Evolutionary conservation across 2,329 filamentous ascomycete species (phyloP), one percentile per base, ranked within the genome.

Genomic region (Talaromyces sp.): DNA sequence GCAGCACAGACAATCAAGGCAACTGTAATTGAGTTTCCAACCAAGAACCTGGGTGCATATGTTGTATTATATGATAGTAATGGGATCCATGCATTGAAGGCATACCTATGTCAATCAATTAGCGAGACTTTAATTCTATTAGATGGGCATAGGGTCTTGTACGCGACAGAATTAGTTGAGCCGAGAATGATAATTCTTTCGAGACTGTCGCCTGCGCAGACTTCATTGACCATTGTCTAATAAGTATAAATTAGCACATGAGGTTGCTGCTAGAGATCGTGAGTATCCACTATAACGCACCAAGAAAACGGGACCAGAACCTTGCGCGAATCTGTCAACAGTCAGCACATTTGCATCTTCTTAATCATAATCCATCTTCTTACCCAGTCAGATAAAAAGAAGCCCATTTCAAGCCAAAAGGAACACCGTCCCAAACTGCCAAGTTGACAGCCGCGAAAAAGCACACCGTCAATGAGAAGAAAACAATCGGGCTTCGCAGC

Each of bases 141-240:
- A 6, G 9, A 52, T 19, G 16, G 31, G 24, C 35, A 22, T 49
- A 16, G n/a, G n/a, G 7, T 39, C 8, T 3, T 52, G 35, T 50
- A 50, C 62, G 62, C 62, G 10, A 63, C 39, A 19, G 62, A 63
- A 33, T 63, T 63, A 14, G 62, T 63, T 37, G 62, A 63, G 22
- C 62, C 62, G 27, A 63, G 62, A 50, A 63, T 63, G 39, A 63
- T 50, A 14, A 58, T 49, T 33, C 62, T 41, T 49, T 63, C 62
- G 47, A 63, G 62, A 49, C 62, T 63, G 45, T 63, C 62, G 22
- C 62, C 62, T n/a, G 62, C 62, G 24, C 54, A 63, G 10, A 49
- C 62, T 14, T 63, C 62, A 39, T 63, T 63, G 16, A 63, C 62
- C 62, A 63, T 63, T 13, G 62, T 63, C 62, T 63, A 49, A 3